Base-by-base conservation (phyloP, 352 stramenopile species). In the Phytophthora quininea region DNA sequence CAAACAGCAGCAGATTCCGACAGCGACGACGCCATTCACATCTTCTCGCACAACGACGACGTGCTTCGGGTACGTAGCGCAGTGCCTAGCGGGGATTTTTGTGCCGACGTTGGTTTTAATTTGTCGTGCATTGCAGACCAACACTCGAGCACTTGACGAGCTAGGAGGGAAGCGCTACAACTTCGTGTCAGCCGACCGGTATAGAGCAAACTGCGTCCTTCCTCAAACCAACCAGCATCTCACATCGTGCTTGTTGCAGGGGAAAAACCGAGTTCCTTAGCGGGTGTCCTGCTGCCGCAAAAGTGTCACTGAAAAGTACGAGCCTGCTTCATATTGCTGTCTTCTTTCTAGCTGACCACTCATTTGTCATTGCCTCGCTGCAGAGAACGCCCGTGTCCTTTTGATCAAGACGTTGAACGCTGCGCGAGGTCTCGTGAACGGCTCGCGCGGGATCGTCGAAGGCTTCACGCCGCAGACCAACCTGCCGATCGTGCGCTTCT, bases 381-480 rank as follows among this genome's bases (percentile, higher is more conserved):
- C 58, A 93, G 85, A 89, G 60, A 73, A 87, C 60, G 87, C 85
- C 3, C 79, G 97, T 45, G 97, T 99, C 10, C 96, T 99, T 79
- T 74, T 99, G 24, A 88, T 98, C 53, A 98, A 98, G 76, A 99
- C 98, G 50, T 74, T 98, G 27, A 86, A 91, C 43, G 66, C 90
- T 1, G 65, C 88, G 1, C 67, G 80, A 6, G 92, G 90, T 9
- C 79, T 99, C 33, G 91, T 98, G 15, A 99, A 99, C 77, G 96
- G 97, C 24, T 92, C 84, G 11, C 83, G 96, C 15, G 97, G 97
- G 9, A 82, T 98, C 9, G 87, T 99, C 10, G 51, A 87, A 50
- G 77, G 73, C 24, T 94, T 92, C 70, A 89, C 83, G 10, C 73
- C 77, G 2, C 80, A 90, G 61, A 88, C 74, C 2, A 85, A 91